A percentile compares a stretch with the other conserved stretches of the same genome.
These are phyloP conservation scores for Leccinum variicolor DNA, from an alignment of 768 basidiomycete genomes.

Conservation along the genomic window DNA sequence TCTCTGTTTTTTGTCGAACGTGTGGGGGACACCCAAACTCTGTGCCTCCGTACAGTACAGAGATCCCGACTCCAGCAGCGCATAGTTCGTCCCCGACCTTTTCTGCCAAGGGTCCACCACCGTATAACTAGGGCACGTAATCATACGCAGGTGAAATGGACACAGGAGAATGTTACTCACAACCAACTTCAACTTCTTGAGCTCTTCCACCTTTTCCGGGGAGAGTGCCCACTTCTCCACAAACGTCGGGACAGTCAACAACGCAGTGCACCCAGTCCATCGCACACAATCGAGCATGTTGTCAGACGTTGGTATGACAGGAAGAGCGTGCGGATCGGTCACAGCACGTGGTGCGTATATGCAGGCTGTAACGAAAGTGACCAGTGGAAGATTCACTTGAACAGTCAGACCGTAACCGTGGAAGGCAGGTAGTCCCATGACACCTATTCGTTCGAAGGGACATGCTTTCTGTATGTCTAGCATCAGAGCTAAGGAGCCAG, in stretches of 20 bases:
- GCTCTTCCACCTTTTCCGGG: slow-evolving; percentile 9
- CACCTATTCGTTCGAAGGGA: slow-evolving; percentile 20
- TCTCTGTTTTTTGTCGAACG: background rate
- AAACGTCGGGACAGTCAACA: slow-evolving; percentile 20
- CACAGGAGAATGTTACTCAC: slow-evolving; percentile 7
- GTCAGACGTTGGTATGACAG: slow-evolving; percentile 19
- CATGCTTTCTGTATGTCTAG: background rate
- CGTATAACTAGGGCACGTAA: slow-evolving; percentile 3
- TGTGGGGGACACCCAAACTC: slow-evolving; percentile 14
- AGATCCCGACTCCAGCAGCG: slow-evolving; percentile 16
- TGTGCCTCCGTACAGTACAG: slow-evolving; percentile 17
- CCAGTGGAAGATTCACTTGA: slow-evolving; percentile 33
- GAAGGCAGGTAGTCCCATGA: slow-evolving; percentile 38
- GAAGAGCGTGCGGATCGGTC: slow-evolving; percentile 1
- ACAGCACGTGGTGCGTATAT: slow-evolving; percentile 32
- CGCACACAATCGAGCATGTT: slow-evolving; percentile 16
- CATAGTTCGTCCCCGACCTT: slow-evolving; percentile 14
- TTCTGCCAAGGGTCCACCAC: slow-evolving; percentile 13
- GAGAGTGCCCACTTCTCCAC: slow-evolving; percentile 14
- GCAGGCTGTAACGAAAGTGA: slow-evolving; percentile 19
- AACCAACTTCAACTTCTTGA: slow-evolving; percentile 17
- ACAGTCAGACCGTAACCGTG: slow-evolving; percentile 33
- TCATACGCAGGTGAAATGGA: background rate
- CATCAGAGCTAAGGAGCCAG: background rate
- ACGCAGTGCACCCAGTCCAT: slow-evolving; percentile 2